Evolutionary conservation across 139 green algal genomes (phyloP), one percentile per base, ranked within the genome.

Genomic region (Mychonastes homosphaera): DNA sequence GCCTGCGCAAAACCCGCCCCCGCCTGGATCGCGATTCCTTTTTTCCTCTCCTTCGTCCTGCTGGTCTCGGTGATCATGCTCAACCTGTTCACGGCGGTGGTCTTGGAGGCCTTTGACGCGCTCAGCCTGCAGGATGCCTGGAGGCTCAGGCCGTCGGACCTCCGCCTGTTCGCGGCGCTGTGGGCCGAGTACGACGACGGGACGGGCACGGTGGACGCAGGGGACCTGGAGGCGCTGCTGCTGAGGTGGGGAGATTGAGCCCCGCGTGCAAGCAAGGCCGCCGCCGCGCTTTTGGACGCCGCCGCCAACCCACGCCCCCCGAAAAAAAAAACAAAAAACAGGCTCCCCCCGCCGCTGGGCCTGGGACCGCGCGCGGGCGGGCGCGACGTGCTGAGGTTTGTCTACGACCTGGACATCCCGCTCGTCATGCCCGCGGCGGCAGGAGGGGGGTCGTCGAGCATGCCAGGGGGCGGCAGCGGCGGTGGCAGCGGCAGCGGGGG

Each of bases 101-200:
- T 85, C 71, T 70, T 87, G 54, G 79, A 89, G 64, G 87, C 77
- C 38, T 89, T 89, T 45, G 80, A 89, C 56, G 78, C 41, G 19
- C 41, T 13, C 41, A 18, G 66, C 55, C 53, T 67, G 50, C 69
- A 76, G 61, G 71, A 78, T 50, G 71, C 71, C 26, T 82, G 75
- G 75, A 78, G 76, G 52, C 70, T 82, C 5, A 62, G 63, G 41
- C 73, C 77, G 1, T 33, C 71, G 49, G 53, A 64, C 27, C 50
- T 85, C 43, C 69, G 85, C 39, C 68, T 84, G 21, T 89, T 91
- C 51, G 66, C 79, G n/a, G 64, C 76, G 36, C 72, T 89, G 34
- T 92, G 84, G 84, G 69, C 69, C 4, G 76, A 88, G 70, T 88
- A 86, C 44, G 76, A 85, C 60, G 80, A 88, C 43, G 84, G 79